A percentile compares a stretch with the other conserved stretches of the same genome.
Conservation (phyloP, 768 basidiomycete species). For the Tricholoma saponaceum region DNA sequence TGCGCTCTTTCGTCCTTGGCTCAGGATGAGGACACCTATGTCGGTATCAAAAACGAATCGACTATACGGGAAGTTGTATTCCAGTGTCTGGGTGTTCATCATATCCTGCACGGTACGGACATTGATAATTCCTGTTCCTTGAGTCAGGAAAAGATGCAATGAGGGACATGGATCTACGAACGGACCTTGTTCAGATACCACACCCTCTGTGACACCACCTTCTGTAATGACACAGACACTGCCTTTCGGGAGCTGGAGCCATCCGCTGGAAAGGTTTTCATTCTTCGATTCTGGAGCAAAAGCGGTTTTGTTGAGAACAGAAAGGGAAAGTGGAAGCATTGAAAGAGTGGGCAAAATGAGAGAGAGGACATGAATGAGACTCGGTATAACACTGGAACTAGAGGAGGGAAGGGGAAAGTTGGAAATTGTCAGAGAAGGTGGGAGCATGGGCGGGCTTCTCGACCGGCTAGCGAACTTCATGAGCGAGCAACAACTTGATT, state of each 20-base stretch:
- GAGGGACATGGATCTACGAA: conserved; percentile 9
- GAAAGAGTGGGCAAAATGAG: conserved; percentile 55
- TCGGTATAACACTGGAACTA: conserved; percentile 30
- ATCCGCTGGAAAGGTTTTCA: conserved; percentile 68
- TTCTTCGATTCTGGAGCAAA: conserved; percentile 70
- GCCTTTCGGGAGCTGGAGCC: conserved; percentile 66
- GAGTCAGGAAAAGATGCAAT: neutral
- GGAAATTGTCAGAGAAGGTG: conserved; percentile 61
- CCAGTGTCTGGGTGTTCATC: conserved; percentile 60
- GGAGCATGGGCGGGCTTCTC: conserved; percentile 61
- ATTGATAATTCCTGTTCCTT: conserved; percentile 53
- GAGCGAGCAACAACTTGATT: conserved; percentile 5
- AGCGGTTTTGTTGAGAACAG: conserved; percentile 49
- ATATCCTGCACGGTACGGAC: conserved; percentile 59
- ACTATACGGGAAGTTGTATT: conserved; percentile 77
- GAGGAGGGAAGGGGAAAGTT: conserved; percentile 48
- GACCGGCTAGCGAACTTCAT: conserved; percentile 47
- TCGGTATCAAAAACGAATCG: conserved; percentile 71
- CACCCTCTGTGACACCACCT: conserved; percentile 63
- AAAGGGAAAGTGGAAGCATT: conserved; percentile 57
- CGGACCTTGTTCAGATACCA: conserved; percentile 50
- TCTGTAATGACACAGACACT: conserved; percentile 63
- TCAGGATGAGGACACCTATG: conserved; percentile 57
- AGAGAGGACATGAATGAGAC: conserved; percentile 50
- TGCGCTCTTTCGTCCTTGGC: conserved; percentile 63